Evolutionary conservation across 176 grass and related monocot species (phyloP), one percentile per base, ranked within the genome.

Genomic region (Oryza rufipogon): DNA sequence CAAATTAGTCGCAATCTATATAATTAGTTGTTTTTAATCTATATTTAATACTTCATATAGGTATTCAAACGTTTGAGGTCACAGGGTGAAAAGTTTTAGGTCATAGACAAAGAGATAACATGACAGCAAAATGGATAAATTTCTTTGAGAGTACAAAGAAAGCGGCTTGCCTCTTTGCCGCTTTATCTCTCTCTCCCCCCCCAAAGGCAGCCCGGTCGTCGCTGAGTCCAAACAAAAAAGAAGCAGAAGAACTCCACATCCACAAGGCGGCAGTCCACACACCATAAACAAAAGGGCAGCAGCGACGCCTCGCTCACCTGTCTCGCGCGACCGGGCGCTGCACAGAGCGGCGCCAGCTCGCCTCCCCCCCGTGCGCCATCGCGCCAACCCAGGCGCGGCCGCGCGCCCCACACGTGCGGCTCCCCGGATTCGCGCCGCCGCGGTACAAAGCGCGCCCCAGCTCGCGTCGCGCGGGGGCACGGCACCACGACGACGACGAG

Each of bases 371-470:
- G 84, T 83, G 46, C 84, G 68, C 79, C 84, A 49, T 58, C 56
- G 46, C 88, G 68, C 79, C 84, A 49, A 67, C 56, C 73, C 78
- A 78, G 79, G 78, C 88, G 54, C 73, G 73, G 67, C 72, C 78
- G 61, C 81, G 33, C 30, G 30, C 30, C 65, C 79, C 74, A 74
- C 88, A 87, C 88, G 88, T 90, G 88, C 88, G 84, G 80, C 84
- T 23, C 70, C 84, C 88, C 70, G 80, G 88, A 90, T 90, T 90
- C 88, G 74, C 88, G 88, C 84, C 80, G 84, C 88, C 75, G 69
- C 80, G 60, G 80, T 39, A 66, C 64, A 47, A 68, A 22, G 52
- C 30, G 23, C 80, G 30, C 34, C 4, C 34, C 77, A 81, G 83
- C 83, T 86, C 36, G 80, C 85, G 39, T 47, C 36, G 36, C 36